Evolutionary conservation across 2,329 filamentous ascomycete species (phyloP), one percentile per base, ranked within the genome.

Genomic region (Akanthomyces lecanii): DNA sequence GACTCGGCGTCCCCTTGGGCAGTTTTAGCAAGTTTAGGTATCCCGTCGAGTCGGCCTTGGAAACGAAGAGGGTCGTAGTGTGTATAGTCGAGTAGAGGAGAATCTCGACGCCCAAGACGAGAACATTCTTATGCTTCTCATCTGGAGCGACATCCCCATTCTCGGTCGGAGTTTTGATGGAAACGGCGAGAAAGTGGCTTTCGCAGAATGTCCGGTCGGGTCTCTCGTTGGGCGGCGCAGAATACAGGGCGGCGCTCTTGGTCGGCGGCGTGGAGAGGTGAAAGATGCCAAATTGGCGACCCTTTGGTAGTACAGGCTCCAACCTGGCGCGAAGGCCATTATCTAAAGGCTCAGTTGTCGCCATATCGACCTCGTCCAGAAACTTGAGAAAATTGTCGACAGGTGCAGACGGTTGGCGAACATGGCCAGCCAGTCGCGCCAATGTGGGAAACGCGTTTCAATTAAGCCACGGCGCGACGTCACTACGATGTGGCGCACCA

Each of bases 11-110:
- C n/a, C 84, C 81, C 67, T 79, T 83, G 18, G 87, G 84, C 0
- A 90, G 78, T 21, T 84, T 78, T 42, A 93, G 78, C 2, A 89
- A 80, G 67, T 87, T 81, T 11, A 97, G 78, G 72, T 92, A 96
- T 28, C 96, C 95, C 0, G 94, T 97, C 11, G 95, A 97, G 77
- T 99, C 95, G 55, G 95, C 95, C 76, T 99, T 99, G 66, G 93
- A 94, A 28, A 99, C 89, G 73, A 99, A 99, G 61, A 98, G 83
- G 4, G 91, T 97, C 1, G 90, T 96, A 28, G 92, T 84, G 69
- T 85, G 84, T 52, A 85, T 84, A 0, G 93, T 97, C 0, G 87
- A 90, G 76, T 96, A 99, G 65, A 99, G 84, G 69, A 95, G 82
- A 58, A 97, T 82, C 73, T 99, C 95, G 66, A 99, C 83, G 18